Evolutionary conservation across 805 yeast genomes (phyloP), one percentile per base, ranked within the genome.

Genomic region (Scheffersomyces spartinae): DNA sequence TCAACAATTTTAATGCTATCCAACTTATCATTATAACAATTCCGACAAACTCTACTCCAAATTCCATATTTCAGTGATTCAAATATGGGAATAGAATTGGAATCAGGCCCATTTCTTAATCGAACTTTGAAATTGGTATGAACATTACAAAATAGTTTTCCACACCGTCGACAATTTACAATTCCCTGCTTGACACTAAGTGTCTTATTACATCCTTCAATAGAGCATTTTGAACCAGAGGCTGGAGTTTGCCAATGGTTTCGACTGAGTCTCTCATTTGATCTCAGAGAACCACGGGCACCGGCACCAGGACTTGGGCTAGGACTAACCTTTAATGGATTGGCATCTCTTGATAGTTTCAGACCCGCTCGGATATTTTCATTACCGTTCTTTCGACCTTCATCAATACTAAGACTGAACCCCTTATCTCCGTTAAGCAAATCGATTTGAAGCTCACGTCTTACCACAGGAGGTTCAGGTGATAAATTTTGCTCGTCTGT

Each of bases 81-180:
- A 36, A 52, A 56, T 14, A 38, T 38, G 1, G 61, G 54, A 0
- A 32, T 28, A 0, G 68, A 55, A 30, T 65, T 69, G 32, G 68
- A 67, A 7, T 54, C 36, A 0, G 77, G 71, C 2, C 52, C 38
- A n/a, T 47, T 38, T 32, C 66, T 49, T 10, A 84, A 50, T 38
- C 63, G 68, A 23, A 72, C 61, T 26, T 63, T 56, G 37, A 60
- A 73, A 26, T 53, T 44, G 3, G 84, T 59, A 49, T 85, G 94
- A 15, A 45, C 48, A 31, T 65, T 64, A 45, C 95, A 84, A 42
- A 51, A 82, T 10, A 84, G 45, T 14, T 57, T 42, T 0, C 95
- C 95, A 52, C 95, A 85, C 36, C 67, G 68, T 13, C 88, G 53
- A 48, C 95, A 82, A 44, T 83, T 77, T 5, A 71, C 69, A 2